Evolutionary conservation across 768 basidiomycete species (phyloP).

Genomic region (Pulveroboletus sp.): DNA sequence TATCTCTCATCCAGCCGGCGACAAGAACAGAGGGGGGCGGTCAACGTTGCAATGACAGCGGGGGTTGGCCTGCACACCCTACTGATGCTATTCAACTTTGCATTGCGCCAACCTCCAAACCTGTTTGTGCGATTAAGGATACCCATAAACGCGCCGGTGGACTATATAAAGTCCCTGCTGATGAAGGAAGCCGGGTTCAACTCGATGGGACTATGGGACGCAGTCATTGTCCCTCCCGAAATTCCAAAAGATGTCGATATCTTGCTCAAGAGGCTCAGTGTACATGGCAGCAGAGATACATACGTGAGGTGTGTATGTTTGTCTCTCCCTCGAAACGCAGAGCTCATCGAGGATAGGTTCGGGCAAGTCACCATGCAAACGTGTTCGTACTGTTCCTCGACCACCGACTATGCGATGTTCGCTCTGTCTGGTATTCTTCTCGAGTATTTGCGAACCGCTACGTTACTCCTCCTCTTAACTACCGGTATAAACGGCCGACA

Average conservation of each 20-base stretch:
- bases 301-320: slow-evolving; percentile 52
- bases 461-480: slow-evolving; percentile 45
- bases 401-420: slow-evolving; percentile 56
- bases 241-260: slow-evolving; percentile 47
- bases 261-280: slow-evolving; percentile 51
- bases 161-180: slow-evolving; percentile 46
- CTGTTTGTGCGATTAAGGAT: slow-evolving; percentile 53
- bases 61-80: slow-evolving; percentile 14
- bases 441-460: slow-evolving; percentile 54
- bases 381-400: slow-evolving; percentile 63
- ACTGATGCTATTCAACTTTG: slow-evolving; percentile 14
- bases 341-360: slow-evolving; percentile 41
- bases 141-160: slow-evolving; percentile 51
- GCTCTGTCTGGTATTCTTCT: slow-evolving; percentile 50
- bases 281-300: slow-evolving; percentile 50
- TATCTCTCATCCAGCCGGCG: slow-evolving; percentile 13
- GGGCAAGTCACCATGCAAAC: slow-evolving; percentile 60
- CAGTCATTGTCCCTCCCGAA: slow-evolving; percentile 12
- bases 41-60: slow-evolving; percentile 7
- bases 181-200: slow-evolving; percentile 38
- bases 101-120: slow-evolving; percentile 47
- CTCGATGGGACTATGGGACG: slow-evolving; percentile 12
- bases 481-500: slow-evolving; percentile 37
- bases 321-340: neutral
- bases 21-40: neutral